Evolutionary conservation across 495 filamentous ascomycete species (phyloP).

Genomic region (Trichoderma orchidacearum): DNA sequence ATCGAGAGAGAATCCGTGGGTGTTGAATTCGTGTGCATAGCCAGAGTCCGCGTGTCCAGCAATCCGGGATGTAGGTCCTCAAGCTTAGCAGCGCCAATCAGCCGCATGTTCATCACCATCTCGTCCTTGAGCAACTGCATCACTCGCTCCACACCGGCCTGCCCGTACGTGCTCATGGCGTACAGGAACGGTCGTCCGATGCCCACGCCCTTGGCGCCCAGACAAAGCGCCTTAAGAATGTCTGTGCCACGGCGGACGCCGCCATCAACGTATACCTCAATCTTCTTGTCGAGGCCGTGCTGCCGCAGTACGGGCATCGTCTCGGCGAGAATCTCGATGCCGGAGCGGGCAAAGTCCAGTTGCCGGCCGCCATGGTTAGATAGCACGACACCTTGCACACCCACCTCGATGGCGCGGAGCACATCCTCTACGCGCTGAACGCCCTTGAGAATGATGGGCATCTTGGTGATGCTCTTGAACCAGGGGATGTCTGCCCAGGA

Average conservation of each 20-base stretch:
- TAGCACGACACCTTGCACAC: slow-evolving; percentile 85
- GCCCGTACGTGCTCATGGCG: slow-evolving; percentile 89
- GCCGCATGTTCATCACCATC: slow-evolving; percentile 97
- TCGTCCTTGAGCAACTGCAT: slow-evolving; percentile 96
- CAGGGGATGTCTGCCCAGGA: slow-evolving; percentile 92
- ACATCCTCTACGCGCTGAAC: slow-evolving; percentile 96
- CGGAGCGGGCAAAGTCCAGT: slow-evolving; percentile 82
- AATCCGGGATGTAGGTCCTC: slow-evolving; percentile 66
- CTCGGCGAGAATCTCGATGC: slow-evolving; percentile 88
- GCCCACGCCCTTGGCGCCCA: slow-evolving; percentile 85
- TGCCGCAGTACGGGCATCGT: slow-evolving; percentile 88
- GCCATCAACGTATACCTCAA: slow-evolving; percentile 88
- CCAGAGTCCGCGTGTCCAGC: slow-evolving; percentile 61
- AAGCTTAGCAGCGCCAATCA: slow-evolving; percentile 66
- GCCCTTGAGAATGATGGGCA: slow-evolving; percentile 95
- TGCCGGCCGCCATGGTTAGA: slow-evolving; percentile 98
- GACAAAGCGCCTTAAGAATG: slow-evolving; percentile 88
- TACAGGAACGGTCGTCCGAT: slow-evolving; percentile 92
- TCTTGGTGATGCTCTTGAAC: slow-evolving; percentile 83
- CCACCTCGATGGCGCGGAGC: slow-evolving; percentile 64
- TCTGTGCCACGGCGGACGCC: slow-evolving; percentile 84
- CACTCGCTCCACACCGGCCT: slow-evolving; percentile 74
- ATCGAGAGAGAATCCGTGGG: slow-evolving; percentile 51
- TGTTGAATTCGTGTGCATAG: slow-evolving; percentile 50
- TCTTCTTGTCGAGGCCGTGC: slow-evolving; percentile 64